Conservation (phyloP, 75 land plant genomes). For the Cunninghamia lanceolata region DNA sequence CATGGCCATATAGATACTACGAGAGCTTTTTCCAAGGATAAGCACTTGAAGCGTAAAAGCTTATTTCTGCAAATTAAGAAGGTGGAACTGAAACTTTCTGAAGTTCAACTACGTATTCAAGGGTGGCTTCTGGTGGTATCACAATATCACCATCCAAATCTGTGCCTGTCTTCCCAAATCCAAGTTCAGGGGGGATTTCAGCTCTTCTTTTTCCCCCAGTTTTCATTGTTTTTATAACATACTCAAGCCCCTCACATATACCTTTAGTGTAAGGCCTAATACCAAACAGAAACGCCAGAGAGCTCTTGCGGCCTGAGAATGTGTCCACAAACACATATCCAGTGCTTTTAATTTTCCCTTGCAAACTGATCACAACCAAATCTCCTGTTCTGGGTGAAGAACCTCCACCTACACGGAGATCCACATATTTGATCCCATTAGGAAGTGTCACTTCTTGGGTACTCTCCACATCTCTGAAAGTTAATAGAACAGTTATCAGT, state of each 20-base stretch:
- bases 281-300: slow-evolving; percentile 82
- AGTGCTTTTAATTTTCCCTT: slow-evolving; percentile 47
- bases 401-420: slow-evolving; percentile 81
- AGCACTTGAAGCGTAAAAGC: neutral
- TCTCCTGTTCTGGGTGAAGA: slow-evolving; percentile 67
- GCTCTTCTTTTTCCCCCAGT: slow-evolving; percentile 79
- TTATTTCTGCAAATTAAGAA: slow-evolving; percentile 26
- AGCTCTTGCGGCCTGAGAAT: slow-evolving; percentile 39
- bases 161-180: slow-evolving; percentile 73
- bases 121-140: slow-evolving; percentile 56
- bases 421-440: slow-evolving; percentile 64
- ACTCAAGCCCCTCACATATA: slow-evolving; percentile 87
- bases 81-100: slow-evolving; percentile 86
- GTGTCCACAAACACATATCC: slow-evolving; percentile 80
- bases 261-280: slow-evolving; percentile 76
- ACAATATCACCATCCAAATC: slow-evolving; percentile 41
- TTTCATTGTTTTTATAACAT: slow-evolving; percentile 59
- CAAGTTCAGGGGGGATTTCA: slow-evolving; percentile 65
- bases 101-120: slow-evolving; percentile 74
- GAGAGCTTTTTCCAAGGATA: neutral
- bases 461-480: slow-evolving; percentile 67
- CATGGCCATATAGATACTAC: neutral
- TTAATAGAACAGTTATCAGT: neutral
- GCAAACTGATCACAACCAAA: slow-evolving; percentile 72
- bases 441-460: slow-evolving; percentile 67